Percentiles rank a stretch among this genome's conserved stretches.
These are phyloP conservation scores for Coemansia sp. DNA, from an alignment of 192 early-diverging fungal species.

Conservation along the genomic window DNA sequence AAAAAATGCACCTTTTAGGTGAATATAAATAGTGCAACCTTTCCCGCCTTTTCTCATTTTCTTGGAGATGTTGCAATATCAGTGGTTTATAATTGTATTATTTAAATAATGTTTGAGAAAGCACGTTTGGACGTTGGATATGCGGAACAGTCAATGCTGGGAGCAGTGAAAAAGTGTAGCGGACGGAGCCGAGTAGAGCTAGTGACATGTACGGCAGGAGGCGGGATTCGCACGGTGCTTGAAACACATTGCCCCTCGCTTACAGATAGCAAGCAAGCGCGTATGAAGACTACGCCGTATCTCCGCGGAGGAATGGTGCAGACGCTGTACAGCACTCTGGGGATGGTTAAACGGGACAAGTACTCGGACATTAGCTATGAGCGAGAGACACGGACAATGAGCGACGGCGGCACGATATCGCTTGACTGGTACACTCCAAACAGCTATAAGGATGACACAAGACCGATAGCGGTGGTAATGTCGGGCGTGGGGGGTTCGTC, in stretches of 20 bases:
- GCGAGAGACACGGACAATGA: conserved; percentile 53
- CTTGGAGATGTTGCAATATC: too few relatives aligned
- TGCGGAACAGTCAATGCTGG: too few relatives aligned
- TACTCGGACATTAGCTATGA: conserved; percentile 7
- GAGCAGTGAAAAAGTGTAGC: too few relatives aligned
- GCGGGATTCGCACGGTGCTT: conserved; percentile 3
- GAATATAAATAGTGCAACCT: too few relatives aligned
- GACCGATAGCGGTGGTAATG: conserved; percentile 69
- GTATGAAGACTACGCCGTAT: conserved; percentile 66
- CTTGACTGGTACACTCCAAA: conserved; percentile 79
- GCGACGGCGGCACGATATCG: conserved; percentile 78
- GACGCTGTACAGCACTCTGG: conserved; percentile 48
- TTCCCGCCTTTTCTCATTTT: too few relatives aligned
- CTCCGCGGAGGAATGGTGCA: conserved; percentile 76
- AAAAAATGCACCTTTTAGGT: too few relatives aligned
- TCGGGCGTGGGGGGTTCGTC: conserved; percentile 91
- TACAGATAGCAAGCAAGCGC: conserved; percentile 29
- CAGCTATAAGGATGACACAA: conserved; percentile 16
- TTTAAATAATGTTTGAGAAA: too few relatives aligned
- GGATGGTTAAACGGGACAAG: conserved; percentile 39
- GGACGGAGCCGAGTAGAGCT: not conserved
- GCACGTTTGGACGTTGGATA: too few relatives aligned
- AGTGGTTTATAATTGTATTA: too few relatives aligned
- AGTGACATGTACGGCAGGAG: not conserved
- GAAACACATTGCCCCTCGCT: conserved; percentile 52